Conservation (phyloP, 108 stramenopile genomes). For the Nitzschia sp. region DNA sequence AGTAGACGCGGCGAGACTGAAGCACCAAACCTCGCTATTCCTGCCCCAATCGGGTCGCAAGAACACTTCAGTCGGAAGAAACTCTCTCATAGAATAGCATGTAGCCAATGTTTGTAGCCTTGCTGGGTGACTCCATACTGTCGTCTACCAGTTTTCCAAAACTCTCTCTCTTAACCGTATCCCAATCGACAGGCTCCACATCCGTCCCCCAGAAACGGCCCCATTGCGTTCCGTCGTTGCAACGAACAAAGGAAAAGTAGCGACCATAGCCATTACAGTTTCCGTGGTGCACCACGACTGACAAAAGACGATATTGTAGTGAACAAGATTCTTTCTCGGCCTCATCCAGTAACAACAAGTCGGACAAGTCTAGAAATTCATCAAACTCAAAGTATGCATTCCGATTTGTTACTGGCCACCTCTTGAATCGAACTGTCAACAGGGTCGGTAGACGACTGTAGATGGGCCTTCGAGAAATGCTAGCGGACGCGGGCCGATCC, state of each 20-base stretch:
- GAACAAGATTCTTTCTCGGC: background rate
- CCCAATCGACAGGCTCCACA: background rate
- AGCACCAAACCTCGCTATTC: no score
- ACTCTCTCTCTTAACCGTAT: background rate
- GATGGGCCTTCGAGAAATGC: background rate
- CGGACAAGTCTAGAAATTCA: background rate
- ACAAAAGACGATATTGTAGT: background rate
- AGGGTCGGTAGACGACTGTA: background rate
- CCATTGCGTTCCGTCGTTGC: background rate
- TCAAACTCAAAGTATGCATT: background rate
- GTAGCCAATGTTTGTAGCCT: background rate
- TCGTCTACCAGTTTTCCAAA: background rate
- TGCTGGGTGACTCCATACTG: background rate
- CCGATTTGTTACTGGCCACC: background rate
- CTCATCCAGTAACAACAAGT: background rate
- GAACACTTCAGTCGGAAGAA: no score
- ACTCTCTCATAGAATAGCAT: background rate
- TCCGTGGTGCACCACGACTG: background rate
- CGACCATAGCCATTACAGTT: background rate
- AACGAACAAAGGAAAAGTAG: background rate
- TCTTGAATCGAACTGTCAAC: background rate
- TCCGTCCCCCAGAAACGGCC: background rate
- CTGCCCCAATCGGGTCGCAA: no score
- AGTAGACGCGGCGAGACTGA: no score
- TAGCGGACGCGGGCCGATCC: background rate